These are phyloP conservation scores for Aspergillus carbonarius DNA, from an alignment of 2,329 filamentous ascomycete genomes.

Conservation along the genomic window DNA sequence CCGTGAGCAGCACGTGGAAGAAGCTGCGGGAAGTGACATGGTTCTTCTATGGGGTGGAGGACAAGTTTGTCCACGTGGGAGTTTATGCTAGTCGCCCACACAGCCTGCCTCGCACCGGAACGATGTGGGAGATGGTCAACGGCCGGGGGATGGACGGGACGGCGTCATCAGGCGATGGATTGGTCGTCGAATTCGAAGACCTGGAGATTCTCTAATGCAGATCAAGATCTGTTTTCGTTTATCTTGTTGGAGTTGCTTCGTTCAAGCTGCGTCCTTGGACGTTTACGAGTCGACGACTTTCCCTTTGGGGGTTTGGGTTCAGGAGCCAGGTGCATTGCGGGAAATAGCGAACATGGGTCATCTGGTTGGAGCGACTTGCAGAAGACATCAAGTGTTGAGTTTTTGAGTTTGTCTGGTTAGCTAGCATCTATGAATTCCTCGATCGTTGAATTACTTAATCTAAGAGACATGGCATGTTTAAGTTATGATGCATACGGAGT, in stretches of 20 bases:
- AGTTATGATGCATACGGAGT: too few species aligned
- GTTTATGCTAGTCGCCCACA: conserved; percentile 59
- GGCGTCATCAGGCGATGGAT: conserved; percentile 32
- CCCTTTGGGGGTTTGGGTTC: not conserved
- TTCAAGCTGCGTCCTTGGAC: not conserved
- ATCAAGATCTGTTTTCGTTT: not conserved
- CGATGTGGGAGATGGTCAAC: conserved; percentile 42
- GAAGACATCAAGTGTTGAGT: not conserved
- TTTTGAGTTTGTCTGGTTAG: not conserved
- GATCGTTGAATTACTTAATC: not conserved
- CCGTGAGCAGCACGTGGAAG: conserved; percentile 52
- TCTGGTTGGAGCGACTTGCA: not conserved
- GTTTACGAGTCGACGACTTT: conserved; percentile 1
- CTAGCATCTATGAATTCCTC: not conserved
- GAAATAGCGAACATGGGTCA: not conserved
- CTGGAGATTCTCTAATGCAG: conserved; percentile 47
- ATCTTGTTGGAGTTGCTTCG: conserved; percentile 1
- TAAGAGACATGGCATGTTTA: too few species aligned
- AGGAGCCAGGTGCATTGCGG: not conserved
- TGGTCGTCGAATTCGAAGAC: conserved; percentile 53
- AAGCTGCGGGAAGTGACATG: conserved; percentile 61
- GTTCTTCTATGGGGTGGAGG: conserved; percentile 61
- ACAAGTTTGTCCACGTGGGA: conserved; percentile 58
- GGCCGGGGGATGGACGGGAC: conserved; percentile 28
- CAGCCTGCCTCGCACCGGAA: conserved; percentile 43